phyloP scores from a whole-genome alignment of 371 early-diverging fungal species.

The Mortierella sp. region DNA sequence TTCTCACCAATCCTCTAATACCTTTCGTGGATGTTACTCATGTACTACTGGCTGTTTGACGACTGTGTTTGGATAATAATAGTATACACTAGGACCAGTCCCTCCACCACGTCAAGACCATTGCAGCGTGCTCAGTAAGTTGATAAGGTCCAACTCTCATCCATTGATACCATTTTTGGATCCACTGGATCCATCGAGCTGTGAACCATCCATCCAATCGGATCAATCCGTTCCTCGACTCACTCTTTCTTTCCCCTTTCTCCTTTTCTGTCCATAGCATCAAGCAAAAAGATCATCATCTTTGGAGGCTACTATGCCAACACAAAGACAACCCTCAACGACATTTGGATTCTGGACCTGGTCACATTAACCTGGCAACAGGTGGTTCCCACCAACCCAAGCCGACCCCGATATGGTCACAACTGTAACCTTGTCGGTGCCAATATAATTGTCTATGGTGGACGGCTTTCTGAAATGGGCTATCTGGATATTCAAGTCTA shows the following conservation, averaged over 20 bases:
- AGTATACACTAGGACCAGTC: slow-evolving; percentile 23
- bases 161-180: no score
- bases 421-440: slow-evolving; percentile 43
- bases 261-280: slow-evolving; percentile 10
- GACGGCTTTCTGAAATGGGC: not conserved
- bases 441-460: slow-evolving; percentile 47
- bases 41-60: no score
- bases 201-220: not conserved
- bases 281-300: slow-evolving; percentile 32
- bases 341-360: slow-evolving; percentile 41
- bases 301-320: slow-evolving; percentile 39
- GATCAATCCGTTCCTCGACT: not conserved
- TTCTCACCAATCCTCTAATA: no score
- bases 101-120: slow-evolving; percentile 38
- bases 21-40: no score
- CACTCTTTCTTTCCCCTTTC: not conserved
- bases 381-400: slow-evolving; percentile 4
- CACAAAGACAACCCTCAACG: slow-evolving; percentile 5
- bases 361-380: slow-evolving; percentile 35
- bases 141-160: not conserved
- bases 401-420: slow-evolving; percentile 20
- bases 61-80: no score
- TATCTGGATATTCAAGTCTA: slow-evolving; percentile 38
- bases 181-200: no score
- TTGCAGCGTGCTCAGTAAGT: slow-evolving; percentile 48